phyloP scores from a whole-genome alignment of 768 basidiomycete species.

The Leucosporidium creatinivorum region DNA sequence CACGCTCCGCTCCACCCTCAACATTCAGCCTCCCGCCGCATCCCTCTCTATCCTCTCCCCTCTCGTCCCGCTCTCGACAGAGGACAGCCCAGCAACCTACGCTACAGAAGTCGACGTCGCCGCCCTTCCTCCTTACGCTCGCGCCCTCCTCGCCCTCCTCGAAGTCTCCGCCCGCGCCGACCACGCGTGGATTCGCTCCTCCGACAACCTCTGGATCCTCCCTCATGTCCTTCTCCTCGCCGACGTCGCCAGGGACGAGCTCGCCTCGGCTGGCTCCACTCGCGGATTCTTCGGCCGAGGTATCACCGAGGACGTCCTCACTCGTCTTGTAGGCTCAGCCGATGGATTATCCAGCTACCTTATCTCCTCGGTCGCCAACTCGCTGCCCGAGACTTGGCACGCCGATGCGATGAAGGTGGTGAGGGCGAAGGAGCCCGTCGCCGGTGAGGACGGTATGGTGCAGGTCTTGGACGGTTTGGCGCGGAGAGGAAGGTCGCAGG shows the following conservation, averaged over 20 bases:
- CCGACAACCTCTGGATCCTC: slow-evolving; percentile 59
- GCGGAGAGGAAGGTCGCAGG: slow-evolving; percentile 34
- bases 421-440: slow-evolving; percentile 8
- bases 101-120: slow-evolving; percentile 5
- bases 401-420: slow-evolving; percentile 13
- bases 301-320: slow-evolving; percentile 22
- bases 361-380: slow-evolving; percentile 49
- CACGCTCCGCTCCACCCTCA: neutral
- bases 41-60: slow-evolving; percentile 49
- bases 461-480: slow-evolving; percentile 11
- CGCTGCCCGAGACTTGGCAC: slow-evolving; percentile 49
- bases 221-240: slow-evolving; percentile 61
- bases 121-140: slow-evolving; percentile 6
- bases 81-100: neutral
- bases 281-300: slow-evolving; percentile 32
- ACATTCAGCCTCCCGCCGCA: slow-evolving; percentile 12
- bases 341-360: slow-evolving; percentile 51
- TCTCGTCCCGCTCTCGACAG: slow-evolving; percentile 49
- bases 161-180: slow-evolving; percentile 40
- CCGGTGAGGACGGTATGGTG: slow-evolving; percentile 35
- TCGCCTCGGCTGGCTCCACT: slow-evolving; percentile 26
- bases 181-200: slow-evolving; percentile 53
- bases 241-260: slow-evolving; percentile 32
- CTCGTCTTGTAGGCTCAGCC: slow-evolving; percentile 6
- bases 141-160: slow-evolving; percentile 21